Base-by-base conservation (phyloP, 768 basidiomycete species). In the Pleurotus eryngii region DNA sequence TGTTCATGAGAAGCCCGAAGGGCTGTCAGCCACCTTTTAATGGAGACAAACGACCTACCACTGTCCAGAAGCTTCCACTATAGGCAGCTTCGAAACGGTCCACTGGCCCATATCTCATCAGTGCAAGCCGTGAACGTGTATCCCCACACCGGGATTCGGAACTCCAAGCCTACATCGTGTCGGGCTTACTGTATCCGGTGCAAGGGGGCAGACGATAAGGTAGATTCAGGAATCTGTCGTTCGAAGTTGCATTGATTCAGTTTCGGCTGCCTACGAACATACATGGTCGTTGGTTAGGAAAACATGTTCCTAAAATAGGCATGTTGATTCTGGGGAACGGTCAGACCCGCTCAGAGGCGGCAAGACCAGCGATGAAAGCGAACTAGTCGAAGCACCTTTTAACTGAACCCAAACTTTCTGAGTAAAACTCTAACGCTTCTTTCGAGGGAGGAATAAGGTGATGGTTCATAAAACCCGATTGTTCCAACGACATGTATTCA, bases 161-260 rank as follows among this genome's bases (percentile, higher is more conserved):
- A 80, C 74, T 76, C 81, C 86, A 83, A 84, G 87, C 75, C 76
- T 74, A 74, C 80, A 76, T 82, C 85, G 77, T 84, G 82, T 81
- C 76, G 69, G 72, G 68, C 68, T 72, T 79, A 72, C 76, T 81
- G 75, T 75, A 79, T 76, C 74, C 74, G 81, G 81, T 68, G 78
- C 75, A 80, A 80, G 77, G 76, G 78, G 70, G 68, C 70, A 74
- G 69, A 71, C 74, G 79, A 81, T 81, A 80, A 79, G 80, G 75
- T 74, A 77, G 70, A 64, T 64, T 59, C 49, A 49, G n/a, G n/a
- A 15, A 35, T 58, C 49, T 43, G 59, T 61, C 58, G 55, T 38
- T 55, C 20, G 17, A 39, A 15, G 14, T 43, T 40, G 20, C 42
- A 53, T 17, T 22, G 20, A 18, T 59, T 18, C 24, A 42, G 18